phyloP scores from a whole-genome alignment of 2,329 filamentous ascomycete genomes.

The Didymella keratinophila region DNA sequence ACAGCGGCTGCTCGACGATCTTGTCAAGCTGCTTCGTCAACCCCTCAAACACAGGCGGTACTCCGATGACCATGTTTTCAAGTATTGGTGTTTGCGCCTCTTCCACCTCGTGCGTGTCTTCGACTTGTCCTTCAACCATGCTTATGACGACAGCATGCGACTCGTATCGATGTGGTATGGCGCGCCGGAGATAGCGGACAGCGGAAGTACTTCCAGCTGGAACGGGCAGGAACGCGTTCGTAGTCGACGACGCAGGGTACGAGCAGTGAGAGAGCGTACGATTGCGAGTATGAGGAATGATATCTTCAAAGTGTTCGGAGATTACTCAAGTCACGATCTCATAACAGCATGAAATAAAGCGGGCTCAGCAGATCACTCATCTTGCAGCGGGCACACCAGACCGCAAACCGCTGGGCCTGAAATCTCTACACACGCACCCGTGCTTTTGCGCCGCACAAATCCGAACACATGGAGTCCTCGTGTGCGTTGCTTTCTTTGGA shows the following conservation, averaged over 20 bases:
- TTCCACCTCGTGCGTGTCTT: conserved; percentile 36
- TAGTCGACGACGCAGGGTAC: not conserved
- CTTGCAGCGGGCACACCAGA: conserved; percentile 13
- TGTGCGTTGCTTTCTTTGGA: conserved; percentile 15
- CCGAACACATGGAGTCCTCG: conserved; percentile 11
- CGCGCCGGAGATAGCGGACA: conserved; percentile 20
- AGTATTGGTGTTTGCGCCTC: conserved; percentile 41
- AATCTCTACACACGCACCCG: conserved; percentile 16
- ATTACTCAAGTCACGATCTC: conserved; percentile 11
- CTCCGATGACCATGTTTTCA: conserved; percentile 49
- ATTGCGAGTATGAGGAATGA: not conserved
- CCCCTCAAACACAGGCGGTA: conserved; percentile 48
- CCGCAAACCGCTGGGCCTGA: conserved; percentile 13
- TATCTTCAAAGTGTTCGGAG: not conserved
- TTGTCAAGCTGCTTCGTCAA: conserved; percentile 46
- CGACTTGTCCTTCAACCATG: conserved; percentile 28
- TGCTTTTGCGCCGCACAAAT: conserved; percentile 16
- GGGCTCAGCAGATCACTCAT: conserved; percentile 17
- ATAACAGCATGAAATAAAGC: conserved; percentile 11
- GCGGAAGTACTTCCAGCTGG: conserved; percentile 6
- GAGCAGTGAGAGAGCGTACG: not conserved
- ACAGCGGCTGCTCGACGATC: conserved; percentile 45
- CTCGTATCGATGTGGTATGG: conserved; percentile 19
- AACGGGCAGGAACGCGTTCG: conserved; percentile 14
- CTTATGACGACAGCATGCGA: conserved; percentile 25